Conservation (phyloP, 208 protist genomes). For the Crithidia sp. region DNA sequence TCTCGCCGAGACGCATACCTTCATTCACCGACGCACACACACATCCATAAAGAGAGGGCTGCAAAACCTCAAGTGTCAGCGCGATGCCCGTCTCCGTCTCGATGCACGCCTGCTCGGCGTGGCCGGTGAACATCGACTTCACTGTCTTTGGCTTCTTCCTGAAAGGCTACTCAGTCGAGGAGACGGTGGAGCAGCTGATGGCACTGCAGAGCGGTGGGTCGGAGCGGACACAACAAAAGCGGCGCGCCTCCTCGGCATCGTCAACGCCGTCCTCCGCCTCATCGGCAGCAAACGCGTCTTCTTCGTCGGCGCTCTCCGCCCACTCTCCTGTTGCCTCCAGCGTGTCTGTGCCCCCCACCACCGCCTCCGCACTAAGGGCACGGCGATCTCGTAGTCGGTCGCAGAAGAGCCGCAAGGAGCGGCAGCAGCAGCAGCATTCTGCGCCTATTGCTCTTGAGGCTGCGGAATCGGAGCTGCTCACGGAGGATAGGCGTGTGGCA, state of each 20-base stretch:
- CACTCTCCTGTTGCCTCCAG: neutral
- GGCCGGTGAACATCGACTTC: slow-evolving; percentile 79
- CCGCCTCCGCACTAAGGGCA: no score
- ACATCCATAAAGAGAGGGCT: no score
- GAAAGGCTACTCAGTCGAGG: slow-evolving; percentile 69
- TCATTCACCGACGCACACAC: no score
- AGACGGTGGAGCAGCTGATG: slow-evolving; percentile 68
- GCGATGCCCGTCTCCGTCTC: slow-evolving; percentile 57
- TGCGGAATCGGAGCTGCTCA: slow-evolving; percentile 1
- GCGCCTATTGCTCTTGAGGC: neutral
- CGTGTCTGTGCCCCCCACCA: neutral
- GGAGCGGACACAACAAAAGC: neutral
- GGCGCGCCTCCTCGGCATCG: slow-evolving; percentile 9
- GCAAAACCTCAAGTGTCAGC: neutral
- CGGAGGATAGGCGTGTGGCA: slow-evolving; percentile 17
- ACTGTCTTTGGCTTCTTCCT: slow-evolving; percentile 66
- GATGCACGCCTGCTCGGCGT: slow-evolving; percentile 75
- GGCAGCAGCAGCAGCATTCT: no score
- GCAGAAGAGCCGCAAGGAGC: no score
- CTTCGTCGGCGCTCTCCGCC: neutral
- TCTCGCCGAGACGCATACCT: no score
- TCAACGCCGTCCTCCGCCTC: slow-evolving; percentile 2
- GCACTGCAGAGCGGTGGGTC: slow-evolving; percentile 16
- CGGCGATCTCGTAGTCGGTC: no score
- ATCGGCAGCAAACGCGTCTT: neutral